Base-by-base conservation (phyloP, 1,139 yeast species). In the Geotrichum bryndzae region DNA sequence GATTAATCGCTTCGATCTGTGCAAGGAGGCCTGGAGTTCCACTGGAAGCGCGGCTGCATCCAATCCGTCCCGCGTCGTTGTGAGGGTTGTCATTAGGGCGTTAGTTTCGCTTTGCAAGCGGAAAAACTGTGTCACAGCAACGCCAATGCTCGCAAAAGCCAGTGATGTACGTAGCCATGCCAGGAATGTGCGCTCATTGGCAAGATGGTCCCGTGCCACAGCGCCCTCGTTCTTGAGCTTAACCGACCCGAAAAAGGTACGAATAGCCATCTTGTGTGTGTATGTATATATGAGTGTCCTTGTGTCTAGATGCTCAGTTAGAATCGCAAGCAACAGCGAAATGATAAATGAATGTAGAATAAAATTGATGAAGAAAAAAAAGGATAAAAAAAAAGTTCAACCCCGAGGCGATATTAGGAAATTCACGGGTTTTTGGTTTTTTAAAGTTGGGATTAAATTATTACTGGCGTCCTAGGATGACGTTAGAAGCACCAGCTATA, bases 181-280 rank as follows among this genome's bases (percentile, higher is more conserved):
- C n/a, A 88, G 76, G 63, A 84, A 84, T 0, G 95, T 88, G 63
- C 96, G 77, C 70, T 88, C 95, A 70, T 87, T 88, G 25, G 96
- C 92, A 73, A 88, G 74, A 67, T 81, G 84, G 67, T 81, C 84
- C 62, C 84, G 73, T 3, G 84, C 84, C 7, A 78, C 82, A 0
- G 84, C 75, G 5, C 82, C 82, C 55, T 74, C 77, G 67, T 81
- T 81, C 63, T 74, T 78, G 51, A 77, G 64, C 53, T 70, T 57
- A 15, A 72, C 70, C 1, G 74, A 66, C 1, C 76, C 75, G 0
- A 73, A 52, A 15, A 22, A 10, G n/a, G 33, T 23, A 13, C 51
- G n/a, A 8, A 22, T 31, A 11, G 33, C 10, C 22, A 22, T 50
- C 18, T 4, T 45, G 15, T 15, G 25, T 25, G 10, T 53, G 18